phyloP scores from a whole-genome alignment of 148 eudicot species.

The Nyssa sinensis region DNA sequence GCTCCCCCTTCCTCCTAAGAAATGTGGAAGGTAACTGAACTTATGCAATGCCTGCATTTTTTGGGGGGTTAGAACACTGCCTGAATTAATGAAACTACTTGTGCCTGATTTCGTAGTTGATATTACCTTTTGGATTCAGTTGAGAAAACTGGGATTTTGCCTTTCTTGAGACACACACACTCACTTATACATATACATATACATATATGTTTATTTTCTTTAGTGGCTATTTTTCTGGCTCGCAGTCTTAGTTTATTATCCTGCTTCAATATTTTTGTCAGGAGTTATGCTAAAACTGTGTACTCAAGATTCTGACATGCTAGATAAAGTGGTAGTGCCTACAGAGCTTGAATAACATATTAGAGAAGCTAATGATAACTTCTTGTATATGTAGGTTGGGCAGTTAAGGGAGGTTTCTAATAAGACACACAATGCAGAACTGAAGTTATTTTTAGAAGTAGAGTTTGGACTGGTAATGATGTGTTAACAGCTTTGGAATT shows the following conservation, averaged over 20 bases:
- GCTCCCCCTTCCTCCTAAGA: no score
- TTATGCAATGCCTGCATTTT: neutral
- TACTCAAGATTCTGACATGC: neutral
- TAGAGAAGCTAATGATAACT: neutral
- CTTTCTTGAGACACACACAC: no score
- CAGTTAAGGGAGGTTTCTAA: slow-evolving; percentile 68
- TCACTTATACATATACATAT: no score
- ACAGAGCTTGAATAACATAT: neutral
- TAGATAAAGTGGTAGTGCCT: neutral
- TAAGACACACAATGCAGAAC: slow-evolving; percentile 58
- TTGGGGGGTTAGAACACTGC: neutral
- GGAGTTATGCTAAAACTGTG: neutral
- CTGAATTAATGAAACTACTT: neutral
- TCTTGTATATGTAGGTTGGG: slow-evolving; percentile 55
- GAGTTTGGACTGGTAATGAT: slow-evolving; percentile 63
- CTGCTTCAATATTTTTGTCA: neutral
- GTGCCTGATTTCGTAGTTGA: neutral
- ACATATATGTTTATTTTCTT: no score
- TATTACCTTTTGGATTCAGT: neutral
- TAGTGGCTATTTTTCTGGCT: neutral
- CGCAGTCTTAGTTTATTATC: neutral
- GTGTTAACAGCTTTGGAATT: neutral
- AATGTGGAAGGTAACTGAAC: no score
- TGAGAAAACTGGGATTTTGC: neutral
- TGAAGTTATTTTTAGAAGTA: slow-evolving; percentile 78